phyloP scores from a whole-genome alignment of 148 eudicot species.

The Camellia granthamiana region DNA sequence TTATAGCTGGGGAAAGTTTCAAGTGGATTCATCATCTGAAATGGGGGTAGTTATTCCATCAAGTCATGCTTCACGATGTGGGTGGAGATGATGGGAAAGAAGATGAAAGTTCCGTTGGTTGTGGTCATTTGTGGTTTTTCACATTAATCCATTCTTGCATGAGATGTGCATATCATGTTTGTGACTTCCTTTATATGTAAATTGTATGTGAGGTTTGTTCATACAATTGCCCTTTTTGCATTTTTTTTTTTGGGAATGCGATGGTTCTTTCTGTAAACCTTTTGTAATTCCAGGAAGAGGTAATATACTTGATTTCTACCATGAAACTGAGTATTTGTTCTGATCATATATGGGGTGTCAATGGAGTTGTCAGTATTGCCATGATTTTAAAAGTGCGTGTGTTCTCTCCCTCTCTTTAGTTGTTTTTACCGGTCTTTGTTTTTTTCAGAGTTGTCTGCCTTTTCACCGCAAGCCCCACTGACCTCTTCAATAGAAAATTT shows the following conservation, averaged over 20 bases:
- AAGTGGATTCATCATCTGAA: constrained; percentile 6
- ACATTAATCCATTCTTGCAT: constrained; percentile 18
- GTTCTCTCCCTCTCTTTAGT: too few relatives aligned
- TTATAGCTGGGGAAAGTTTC: constrained; percentile 39
- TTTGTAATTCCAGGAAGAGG: constrained; percentile 1
- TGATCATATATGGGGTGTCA: too few relatives aligned
- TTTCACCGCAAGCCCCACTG: too few relatives aligned
- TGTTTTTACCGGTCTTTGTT: too few relatives aligned
- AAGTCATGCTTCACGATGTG: not conserved
- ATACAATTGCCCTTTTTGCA: not conserved
- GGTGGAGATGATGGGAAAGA: not conserved
- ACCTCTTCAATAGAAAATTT: too few relatives aligned
- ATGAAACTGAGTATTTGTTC: not conserved
- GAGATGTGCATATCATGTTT: constrained; percentile 30
- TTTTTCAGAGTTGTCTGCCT: too few relatives aligned
- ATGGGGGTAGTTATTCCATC: too few relatives aligned
- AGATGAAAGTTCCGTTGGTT: not conserved
- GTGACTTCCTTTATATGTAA: constrained; percentile 15
- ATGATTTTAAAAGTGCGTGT: too few relatives aligned
- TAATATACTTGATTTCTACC: constrained; percentile 6
- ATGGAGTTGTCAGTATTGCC: too few relatives aligned
- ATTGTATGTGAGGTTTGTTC: constrained; percentile 14
- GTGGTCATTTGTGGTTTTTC: not conserved
- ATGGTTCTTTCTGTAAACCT: constrained; percentile 10
- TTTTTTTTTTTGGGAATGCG: not conserved